These are phyloP conservation scores for Aspergillus japonicus DNA, from an alignment of 2,329 filamentous ascomycete species.

Conservation along the genomic window DNA sequence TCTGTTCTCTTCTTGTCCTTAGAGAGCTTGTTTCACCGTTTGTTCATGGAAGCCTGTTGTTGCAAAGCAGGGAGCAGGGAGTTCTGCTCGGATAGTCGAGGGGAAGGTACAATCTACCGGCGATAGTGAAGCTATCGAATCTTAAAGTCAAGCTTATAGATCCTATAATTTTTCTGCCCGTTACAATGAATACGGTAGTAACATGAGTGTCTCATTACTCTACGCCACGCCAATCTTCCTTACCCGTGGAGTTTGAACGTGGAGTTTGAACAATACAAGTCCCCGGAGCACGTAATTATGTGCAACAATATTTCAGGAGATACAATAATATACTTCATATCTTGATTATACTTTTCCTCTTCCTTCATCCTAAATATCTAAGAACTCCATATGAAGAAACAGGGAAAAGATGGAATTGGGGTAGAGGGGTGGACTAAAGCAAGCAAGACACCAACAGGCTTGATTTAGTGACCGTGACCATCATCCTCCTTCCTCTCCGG, in stretches of 20 bases:
- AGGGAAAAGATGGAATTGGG: background rate
- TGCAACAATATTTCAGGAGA: no score
- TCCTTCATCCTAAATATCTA: constrained; percentile 4
- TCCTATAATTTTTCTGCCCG: background rate
- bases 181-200: background rate
- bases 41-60: background rate
- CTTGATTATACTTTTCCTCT: constrained; percentile 21
- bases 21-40: background rate
- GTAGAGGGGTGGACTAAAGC: constrained; percentile 1
- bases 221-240: no score
- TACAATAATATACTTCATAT: constrained; percentile 18
- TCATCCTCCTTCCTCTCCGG: constrained; percentile 81
- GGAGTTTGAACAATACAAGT: no score
- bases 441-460: constrained; percentile 6
- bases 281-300: no score
- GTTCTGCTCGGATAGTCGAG: background rate
- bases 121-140: background rate
- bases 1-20: background rate
- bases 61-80: background rate
- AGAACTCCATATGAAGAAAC: background rate
- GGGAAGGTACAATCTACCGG: background rate
- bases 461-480: constrained; percentile 75
- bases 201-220: background rate
- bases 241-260: no score
- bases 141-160: background rate